Evolutionary conservation across 371 early-diverging fungal genomes (phyloP), one percentile per base, ranked within the genome.

Genomic region (Gilbertella persicaria): DNA sequence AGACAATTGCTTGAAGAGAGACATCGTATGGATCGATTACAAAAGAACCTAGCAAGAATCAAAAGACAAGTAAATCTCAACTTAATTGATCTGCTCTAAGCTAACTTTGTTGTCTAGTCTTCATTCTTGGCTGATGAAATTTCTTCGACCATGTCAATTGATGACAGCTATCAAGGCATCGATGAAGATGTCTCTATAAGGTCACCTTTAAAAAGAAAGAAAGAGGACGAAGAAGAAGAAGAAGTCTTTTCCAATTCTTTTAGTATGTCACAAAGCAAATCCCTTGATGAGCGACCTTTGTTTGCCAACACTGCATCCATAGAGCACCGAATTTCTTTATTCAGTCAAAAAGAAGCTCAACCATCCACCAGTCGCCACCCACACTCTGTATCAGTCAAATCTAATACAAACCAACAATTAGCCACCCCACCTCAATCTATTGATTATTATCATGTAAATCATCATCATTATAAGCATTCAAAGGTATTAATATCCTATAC

Each of bases 61-160:
- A 48, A 38, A 41, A 45, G 58, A 63, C 58, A 63, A 25, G 63
- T 58, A 63, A 47, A 20, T 23, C n/a, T n/a, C 20, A 36, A 2
- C 3, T 17, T 17, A 25, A 16, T n/a, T 42, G 33, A 39, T 5
- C 20, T 7, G 38, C 14, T n/a, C 9, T 13, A n/a, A n/a, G n/a
- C n/a, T 42, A 1, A 5, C n/a, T 40, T 29, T 42, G 6, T 41
- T 23, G 6, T 16, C 1, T 37, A 61, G 61, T 55, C 55, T 16
- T 45, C 61, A 20, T 55, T 45, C 9, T 55, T 61, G 28, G 55
- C 61, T 8, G 51, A 55, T 7, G 36, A 41, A 3, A 6, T 25
- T 7, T 46, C 30, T 8, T 14, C 41, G 13, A 33, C 38, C 8
- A 44, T 21, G 6, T 33, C 37, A 21, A 23, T 33, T 16, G 16